phyloP scores from a whole-genome alignment of 1,284 basidiomycete genomes.

The Leucoagaricus sp. region DNA sequence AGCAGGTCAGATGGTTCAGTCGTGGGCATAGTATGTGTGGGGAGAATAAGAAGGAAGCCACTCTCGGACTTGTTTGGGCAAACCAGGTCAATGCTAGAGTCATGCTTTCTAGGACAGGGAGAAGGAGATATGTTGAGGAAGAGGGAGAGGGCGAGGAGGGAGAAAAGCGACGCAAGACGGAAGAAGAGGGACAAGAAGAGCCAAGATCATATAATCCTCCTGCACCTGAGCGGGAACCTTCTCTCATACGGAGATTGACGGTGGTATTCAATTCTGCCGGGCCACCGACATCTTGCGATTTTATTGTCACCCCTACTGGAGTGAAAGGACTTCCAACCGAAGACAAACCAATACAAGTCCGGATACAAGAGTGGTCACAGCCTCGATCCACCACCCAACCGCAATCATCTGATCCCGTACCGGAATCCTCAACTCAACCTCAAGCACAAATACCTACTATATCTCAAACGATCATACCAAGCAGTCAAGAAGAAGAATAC shows the following conservation, averaged over 20 bases:
- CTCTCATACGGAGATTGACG: slow-evolving; percentile 62
- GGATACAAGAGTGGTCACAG: neutral
- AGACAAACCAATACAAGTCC: slow-evolving; percentile 16
- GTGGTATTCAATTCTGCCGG: slow-evolving; percentile 77
- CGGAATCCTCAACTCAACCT: neutral
- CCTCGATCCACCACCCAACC: neutral
- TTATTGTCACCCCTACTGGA: slow-evolving; percentile 64
- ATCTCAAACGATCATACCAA: slow-evolving; percentile 3
- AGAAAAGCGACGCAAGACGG: slow-evolving; percentile 8
- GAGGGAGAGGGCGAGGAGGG: slow-evolving; percentile 21
- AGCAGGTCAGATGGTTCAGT: slow-evolving; percentile 79
- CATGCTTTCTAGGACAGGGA: slow-evolving; percentile 77
- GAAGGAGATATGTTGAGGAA: slow-evolving; percentile 57
- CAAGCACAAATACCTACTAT: neutral
- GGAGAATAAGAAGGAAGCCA: slow-evolving; percentile 73
- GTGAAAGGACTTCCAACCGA: slow-evolving; percentile 42
- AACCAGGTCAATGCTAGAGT: slow-evolving; percentile 86
- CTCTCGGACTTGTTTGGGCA: slow-evolving; percentile 87
- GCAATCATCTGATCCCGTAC: neutral
- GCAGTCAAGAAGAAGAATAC: slow-evolving; percentile 33
- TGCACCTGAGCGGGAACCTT: slow-evolving; percentile 33
- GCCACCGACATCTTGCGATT: slow-evolving; percentile 64
- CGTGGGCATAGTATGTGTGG: slow-evolving; percentile 57
- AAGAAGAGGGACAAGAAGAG: neutral
- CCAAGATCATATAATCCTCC: slow-evolving; percentile 16